phyloP scores from a whole-genome alignment of 306 rosid genomes.

The Morella rubra region DNA sequence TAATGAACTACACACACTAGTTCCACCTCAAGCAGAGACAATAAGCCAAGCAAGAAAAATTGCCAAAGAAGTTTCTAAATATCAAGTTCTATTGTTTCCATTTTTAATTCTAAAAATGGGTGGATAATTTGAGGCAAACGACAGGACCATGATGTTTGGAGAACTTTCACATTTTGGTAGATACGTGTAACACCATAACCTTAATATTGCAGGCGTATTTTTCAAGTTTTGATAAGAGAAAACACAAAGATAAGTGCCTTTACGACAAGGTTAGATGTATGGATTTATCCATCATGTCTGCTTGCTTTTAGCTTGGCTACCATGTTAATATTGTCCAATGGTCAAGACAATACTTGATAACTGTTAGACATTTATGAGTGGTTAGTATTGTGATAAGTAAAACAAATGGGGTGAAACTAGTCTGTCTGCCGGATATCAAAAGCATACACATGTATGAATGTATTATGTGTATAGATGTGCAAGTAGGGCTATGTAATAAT shows the following conservation, averaged over 20 bases:
- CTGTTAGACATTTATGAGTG: too few species aligned
- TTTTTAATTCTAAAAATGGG: neutral
- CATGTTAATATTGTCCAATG: neutral
- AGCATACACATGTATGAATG: too few species aligned
- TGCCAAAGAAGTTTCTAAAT: neutral
- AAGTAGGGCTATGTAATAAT: too few species aligned
- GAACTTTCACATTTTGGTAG: neutral
- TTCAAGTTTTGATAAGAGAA: neutral
- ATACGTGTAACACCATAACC: neutral
- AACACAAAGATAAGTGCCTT: neutral
- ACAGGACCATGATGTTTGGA: neutral
- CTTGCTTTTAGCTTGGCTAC: too few species aligned
- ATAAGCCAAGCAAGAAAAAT: neutral
- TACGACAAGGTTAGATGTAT: too few species aligned
- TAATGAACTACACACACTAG: neutral
- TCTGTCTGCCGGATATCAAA: too few species aligned
- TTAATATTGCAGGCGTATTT: neutral
- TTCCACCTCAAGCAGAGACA: neutral
- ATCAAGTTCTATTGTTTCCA: neutral
- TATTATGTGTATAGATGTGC: too few species aligned
- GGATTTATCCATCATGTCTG: too few species aligned
- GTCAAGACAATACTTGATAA: constrained; percentile 15
- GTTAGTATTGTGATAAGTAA: too few species aligned
- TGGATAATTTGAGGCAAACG: neutral
- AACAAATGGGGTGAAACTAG: too few species aligned